A percentile compares a stretch with the other conserved stretches of the same genome.
Evolutionary conservation across 1,284 basidiomycete species (phyloP).

Genomic region (Papiliotrema terrestris): DNA sequence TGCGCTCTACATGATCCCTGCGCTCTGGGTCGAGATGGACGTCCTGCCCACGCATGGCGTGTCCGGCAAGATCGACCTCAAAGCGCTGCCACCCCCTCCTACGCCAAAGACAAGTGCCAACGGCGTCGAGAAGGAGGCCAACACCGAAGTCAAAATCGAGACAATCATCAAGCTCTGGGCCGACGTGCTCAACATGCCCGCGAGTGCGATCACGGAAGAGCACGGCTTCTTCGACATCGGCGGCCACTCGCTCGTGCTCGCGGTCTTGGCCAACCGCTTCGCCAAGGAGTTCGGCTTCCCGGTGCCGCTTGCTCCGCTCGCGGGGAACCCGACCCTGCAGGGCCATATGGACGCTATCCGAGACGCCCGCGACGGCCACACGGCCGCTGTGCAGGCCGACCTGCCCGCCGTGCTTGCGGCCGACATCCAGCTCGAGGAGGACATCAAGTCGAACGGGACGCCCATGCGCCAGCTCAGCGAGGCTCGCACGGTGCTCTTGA

Average conservation of each 20-base stretch:
- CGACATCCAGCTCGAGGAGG: constrained; percentile 28
- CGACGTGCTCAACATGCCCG: constrained; percentile 31
- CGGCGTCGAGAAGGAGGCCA: constrained; percentile 19
- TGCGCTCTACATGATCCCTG: constrained; percentile 43
- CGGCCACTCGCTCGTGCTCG: constrained; percentile 38
- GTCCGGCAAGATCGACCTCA: constrained; percentile 41
- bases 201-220: constrained; percentile 18
- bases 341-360: constrained; percentile 31
- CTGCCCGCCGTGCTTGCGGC: constrained; percentile 36
- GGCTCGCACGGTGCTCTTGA: constrained; percentile 37
- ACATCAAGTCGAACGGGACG: constrained; percentile 29
- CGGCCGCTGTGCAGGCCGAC: constrained; percentile 37
- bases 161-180: constrained; percentile 35
- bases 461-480: constrained; percentile 18
- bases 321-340: constrained; percentile 30
- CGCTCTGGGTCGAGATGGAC: constrained; percentile 36
- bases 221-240: constrained; percentile 41
- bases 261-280: constrained; percentile 34
- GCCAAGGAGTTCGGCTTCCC: constrained; percentile 36
- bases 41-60: constrained; percentile 37
- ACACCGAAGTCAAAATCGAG: constrained; percentile 29
- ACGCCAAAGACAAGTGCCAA: constrained; percentile 6
- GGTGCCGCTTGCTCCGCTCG: constrained; percentile 33
- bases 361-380: constrained; percentile 36
- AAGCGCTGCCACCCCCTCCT: constrained; percentile 30